Evolutionary conservation across 177 flowering plant genomes (phyloP), one percentile per base, ranked within the genome.

Genomic region (Vitis hybrid): DNA sequence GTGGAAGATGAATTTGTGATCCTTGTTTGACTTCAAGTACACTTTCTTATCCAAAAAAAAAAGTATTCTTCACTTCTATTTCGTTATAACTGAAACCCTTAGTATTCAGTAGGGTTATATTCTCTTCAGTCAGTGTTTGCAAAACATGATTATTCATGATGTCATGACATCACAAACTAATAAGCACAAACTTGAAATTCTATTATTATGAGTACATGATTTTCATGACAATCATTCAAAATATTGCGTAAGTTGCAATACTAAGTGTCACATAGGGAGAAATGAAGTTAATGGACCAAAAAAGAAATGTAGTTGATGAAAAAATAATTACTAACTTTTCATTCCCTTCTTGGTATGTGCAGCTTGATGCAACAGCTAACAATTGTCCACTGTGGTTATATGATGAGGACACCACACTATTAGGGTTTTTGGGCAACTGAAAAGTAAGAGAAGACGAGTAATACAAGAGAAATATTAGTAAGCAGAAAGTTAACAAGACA

Each of bases 321-420:
- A 54, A 40, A 35, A 62, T 58, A 56, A 58, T 15, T 16, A 62
- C 91, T 81, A 21, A 91, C 97, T 57, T 75, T 86, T 92, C 92
- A 66, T 81, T 82, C 56, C 85, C 90, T 77, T 86, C 91, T 74
- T 91, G 89, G 75, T 83, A 89, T n/a, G 89, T 82, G 73, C 81
- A 80, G 82, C 97, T 87, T 73, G 97, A 85, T 68, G 97, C 96
- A 72, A 93, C 81, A 16, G 97, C 98, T 79, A 95, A 77, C 69
- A 93, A 83, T 70, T 86, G 72, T 62, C 96, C 99, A 4, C 18
- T 75, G 30, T 69, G 72, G 84, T 85, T 91, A 74, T 80, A 91
- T 15, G 96, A 83, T 71, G 89, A 65, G 51, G 98, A 90, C 19
- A 87, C 90, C 59, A 91, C 87, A 70, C 93, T 88, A 72, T 79